Evolutionary conservation across 176 grass and related monocot genomes (phyloP).

Genomic region (Avena eriantha): DNA sequence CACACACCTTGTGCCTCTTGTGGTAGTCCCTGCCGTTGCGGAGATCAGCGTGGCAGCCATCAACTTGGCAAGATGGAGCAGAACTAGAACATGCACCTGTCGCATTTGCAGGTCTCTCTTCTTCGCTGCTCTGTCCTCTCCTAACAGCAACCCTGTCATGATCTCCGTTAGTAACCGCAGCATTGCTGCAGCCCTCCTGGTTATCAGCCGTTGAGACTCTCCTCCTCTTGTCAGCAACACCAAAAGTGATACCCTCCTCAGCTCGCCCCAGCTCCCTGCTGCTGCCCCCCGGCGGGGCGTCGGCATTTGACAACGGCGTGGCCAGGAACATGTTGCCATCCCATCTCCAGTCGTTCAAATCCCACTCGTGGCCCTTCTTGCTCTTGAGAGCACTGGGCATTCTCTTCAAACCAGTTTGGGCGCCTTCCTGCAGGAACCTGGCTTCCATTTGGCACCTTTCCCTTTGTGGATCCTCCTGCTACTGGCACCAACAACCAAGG

Average conservation of each 20-base stretch:
- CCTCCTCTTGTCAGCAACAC: slow-evolving; percentile 61
- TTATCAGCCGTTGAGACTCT: slow-evolving; percentile 47
- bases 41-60: slow-evolving; percentile 59
- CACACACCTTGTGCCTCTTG: slow-evolving; percentile 85
- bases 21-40: slow-evolving; percentile 72
- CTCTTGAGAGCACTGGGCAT: slow-evolving; percentile 35
- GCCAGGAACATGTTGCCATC: slow-evolving; percentile 56
- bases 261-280: slow-evolving; percentile 43
- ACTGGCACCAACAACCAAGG: background rate
- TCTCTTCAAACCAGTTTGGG: background rate
- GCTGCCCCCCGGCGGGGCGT: slow-evolving; percentile 20
- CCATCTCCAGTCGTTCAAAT: slow-evolving; percentile 69
- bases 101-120: slow-evolving; percentile 38
- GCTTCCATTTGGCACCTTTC: slow-evolving; percentile 28
- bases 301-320: slow-evolving; percentile 26
- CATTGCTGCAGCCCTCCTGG: slow-evolving; percentile 39
- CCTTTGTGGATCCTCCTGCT: slow-evolving; percentile 11
- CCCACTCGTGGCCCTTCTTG: slow-evolving; percentile 55
- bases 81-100: slow-evolving; percentile 44
- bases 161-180: background rate
- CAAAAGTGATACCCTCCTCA: slow-evolving; percentile 45
- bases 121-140: slow-evolving; percentile 38
- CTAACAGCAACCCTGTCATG: slow-evolving; percentile 5
- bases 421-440: slow-evolving; percentile 8
- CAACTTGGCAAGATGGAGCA: slow-evolving; percentile 69